Conservation (phyloP, 2,329 filamentous ascomycete genomes). For the Botrytis fabae region DNA sequence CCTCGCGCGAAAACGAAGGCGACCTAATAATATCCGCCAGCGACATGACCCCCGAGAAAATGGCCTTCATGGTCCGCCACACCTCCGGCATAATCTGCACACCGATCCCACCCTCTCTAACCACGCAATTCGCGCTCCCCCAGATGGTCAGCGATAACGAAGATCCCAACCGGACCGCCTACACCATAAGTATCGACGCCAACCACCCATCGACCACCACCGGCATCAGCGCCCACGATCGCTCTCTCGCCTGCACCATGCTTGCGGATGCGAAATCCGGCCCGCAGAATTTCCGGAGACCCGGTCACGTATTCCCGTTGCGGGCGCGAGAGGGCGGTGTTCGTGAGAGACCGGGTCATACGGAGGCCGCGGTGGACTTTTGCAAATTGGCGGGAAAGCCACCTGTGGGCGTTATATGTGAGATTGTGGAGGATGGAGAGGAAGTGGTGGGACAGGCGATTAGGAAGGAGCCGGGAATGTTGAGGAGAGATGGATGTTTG, state of each 20-base stretch:
- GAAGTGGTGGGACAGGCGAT: constrained; percentile 68
- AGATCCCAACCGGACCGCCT: constrained; percentile 88
- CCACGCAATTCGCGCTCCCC: constrained; percentile 72
- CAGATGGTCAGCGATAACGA: constrained; percentile 78
- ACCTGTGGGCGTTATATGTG: constrained; percentile 80
- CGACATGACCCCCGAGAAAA: constrained; percentile 81
- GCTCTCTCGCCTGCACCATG: constrained; percentile 75
- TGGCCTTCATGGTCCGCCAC: constrained; percentile 94
- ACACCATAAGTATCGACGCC: constrained; percentile 87
- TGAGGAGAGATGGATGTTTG: constrained; percentile 85
- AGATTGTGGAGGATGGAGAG: constrained; percentile 83
- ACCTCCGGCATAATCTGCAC: constrained; percentile 90
- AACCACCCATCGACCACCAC: constrained; percentile 73
- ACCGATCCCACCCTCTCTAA: constrained; percentile 70
- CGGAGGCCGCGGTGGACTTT: constrained; percentile 90
- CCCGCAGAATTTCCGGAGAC: constrained; percentile 67
- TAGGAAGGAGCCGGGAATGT: constrained; percentile 75
- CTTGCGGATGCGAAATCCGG: constrained; percentile 65
- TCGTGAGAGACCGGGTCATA: constrained; percentile 78
- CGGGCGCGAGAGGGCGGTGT: constrained; percentile 79
- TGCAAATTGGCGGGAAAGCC: constrained; percentile 79
- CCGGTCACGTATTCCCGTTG: constrained; percentile 88
- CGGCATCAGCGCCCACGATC: constrained; percentile 87
- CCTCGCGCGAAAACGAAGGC: constrained; percentile 94
- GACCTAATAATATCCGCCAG: constrained; percentile 94